Conservation (phyloP, 2,329 filamentous ascomycete genomes). For the Lithohypha guttulata region DNA sequence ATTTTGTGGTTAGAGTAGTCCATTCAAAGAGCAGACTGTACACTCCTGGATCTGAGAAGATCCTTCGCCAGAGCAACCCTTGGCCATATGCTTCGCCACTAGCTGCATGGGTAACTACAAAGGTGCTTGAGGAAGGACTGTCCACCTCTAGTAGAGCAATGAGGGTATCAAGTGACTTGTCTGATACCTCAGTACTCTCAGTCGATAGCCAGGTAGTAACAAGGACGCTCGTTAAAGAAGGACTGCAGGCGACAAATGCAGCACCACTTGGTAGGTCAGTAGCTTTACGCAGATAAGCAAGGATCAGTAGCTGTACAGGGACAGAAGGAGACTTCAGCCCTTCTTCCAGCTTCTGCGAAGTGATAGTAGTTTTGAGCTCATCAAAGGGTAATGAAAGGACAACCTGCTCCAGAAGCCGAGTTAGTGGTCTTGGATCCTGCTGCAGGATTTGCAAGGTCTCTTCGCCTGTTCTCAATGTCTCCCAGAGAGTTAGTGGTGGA, state of each 20-base stretch:
- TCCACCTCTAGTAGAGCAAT: constrained; percentile 44
- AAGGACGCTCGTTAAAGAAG: constrained; percentile 43
- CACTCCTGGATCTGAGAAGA: constrained; percentile 51
- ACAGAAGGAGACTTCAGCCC: constrained; percentile 41
- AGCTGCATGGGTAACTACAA: constrained; percentile 16
- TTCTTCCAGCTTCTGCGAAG: constrained; percentile 43
- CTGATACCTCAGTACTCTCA: constrained; percentile 44
- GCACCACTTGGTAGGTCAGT: constrained; percentile 41
- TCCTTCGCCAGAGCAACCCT: constrained; percentile 49
- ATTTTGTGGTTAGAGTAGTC: constrained; percentile 26
- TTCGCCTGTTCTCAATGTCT: constrained; percentile 16
- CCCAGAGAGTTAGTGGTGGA: constrained; percentile 17
- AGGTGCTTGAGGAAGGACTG: constrained; percentile 27
- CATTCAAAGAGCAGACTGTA: constrained; percentile 44
- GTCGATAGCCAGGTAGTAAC: constrained; percentile 50
- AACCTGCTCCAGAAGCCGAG: constrained; percentile 42
- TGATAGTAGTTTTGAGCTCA: constrained; percentile 38
- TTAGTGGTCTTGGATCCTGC: constrained; percentile 47
- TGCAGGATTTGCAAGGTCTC: constrained; percentile 30
- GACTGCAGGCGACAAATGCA: constrained; percentile 46
- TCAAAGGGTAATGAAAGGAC: constrained; percentile 40
- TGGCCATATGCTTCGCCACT: constrained; percentile 31
- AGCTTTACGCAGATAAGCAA: constrained; percentile 48
- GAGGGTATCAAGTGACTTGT: constrained; percentile 43
- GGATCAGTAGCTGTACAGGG: constrained; percentile 46